Percentiles rank a stretch among this genome's conserved stretches.
These are phyloP conservation scores for Penicillium turbatum DNA, from an alignment of 495 filamentous ascomycete genomes.

Conservation along the genomic window DNA sequence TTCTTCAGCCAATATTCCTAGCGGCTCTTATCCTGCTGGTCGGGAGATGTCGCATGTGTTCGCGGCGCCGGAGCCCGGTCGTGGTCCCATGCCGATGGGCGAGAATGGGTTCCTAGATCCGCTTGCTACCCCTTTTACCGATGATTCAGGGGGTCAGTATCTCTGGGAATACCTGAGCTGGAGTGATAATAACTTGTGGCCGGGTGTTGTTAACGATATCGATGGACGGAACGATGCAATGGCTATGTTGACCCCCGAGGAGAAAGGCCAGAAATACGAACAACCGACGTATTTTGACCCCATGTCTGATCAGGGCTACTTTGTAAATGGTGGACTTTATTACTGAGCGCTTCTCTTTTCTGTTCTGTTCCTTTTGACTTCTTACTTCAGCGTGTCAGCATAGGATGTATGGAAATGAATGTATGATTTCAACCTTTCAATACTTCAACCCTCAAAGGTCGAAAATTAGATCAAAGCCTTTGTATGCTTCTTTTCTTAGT, in stretches of 20 bases:
- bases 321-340: conserved; percentile 25
- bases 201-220: conserved; percentile 27
- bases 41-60: conserved; percentile 17
- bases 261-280: conserved; percentile 29
- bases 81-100: conserved; percentile 17
- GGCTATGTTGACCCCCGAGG: conserved; percentile 27
- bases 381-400: conserved; percentile 4
- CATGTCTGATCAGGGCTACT: conserved; percentile 26
- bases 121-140: conserved; percentile 26
- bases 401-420: conserved; percentile 6
- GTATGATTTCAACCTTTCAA: background rate
- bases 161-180: conserved; percentile 45
- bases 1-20: conserved; percentile 1
- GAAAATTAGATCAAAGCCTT: too few relatives aligned
- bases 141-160: conserved; percentile 36
- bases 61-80: conserved; percentile 20
- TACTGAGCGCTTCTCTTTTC: conserved; percentile 11
- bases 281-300: conserved; percentile 27
- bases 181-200: conserved; percentile 39
- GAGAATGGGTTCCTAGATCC: conserved; percentile 28
- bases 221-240: conserved; percentile 25
- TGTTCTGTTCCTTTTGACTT: background rate
- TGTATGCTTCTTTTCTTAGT: too few relatives aligned
- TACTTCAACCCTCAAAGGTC: background rate
- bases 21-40: conserved; percentile 16